These are phyloP conservation scores for Taiwanofungus camphoratus DNA, from an alignment of 1,284 basidiomycete genomes.

Conservation along the genomic window DNA sequence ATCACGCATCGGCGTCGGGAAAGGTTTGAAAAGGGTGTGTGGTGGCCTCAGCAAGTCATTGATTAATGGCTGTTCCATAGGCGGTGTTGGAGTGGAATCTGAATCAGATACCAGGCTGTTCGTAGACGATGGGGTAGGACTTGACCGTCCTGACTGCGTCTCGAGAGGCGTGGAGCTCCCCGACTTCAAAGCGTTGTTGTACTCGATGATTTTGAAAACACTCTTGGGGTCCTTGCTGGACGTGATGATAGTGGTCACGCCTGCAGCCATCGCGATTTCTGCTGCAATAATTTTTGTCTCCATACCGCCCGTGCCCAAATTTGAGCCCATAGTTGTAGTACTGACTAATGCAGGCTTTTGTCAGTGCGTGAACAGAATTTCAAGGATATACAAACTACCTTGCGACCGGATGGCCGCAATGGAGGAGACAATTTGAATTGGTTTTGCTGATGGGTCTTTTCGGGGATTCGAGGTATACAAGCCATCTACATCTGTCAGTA, in stretches of 20 bases:
- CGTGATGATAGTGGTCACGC: constrained; percentile 91
- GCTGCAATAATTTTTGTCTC: constrained; percentile 98
- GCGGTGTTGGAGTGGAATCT: constrained; percentile 10
- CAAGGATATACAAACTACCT: constrained; percentile 41
- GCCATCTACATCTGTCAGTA: constrained; percentile 96
- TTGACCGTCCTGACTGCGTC: constrained; percentile 32
- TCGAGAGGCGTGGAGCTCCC: constrained; percentile 26
- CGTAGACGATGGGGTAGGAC: constrained; percentile 26
- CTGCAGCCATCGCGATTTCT: constrained; percentile 93
- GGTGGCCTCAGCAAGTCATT: constrained; percentile 44
- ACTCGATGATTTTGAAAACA: constrained; percentile 81
- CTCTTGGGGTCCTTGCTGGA: constrained; percentile 77
- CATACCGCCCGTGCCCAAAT: constrained; percentile 97
- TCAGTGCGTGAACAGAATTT: background rate
- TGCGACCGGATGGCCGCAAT: constrained; percentile 76
- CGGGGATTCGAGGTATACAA: constrained; percentile 95
- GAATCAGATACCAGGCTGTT: constrained; percentile 8
- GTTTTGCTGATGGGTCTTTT: constrained; percentile 78
- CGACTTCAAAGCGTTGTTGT: constrained; percentile 44
- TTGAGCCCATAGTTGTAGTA: constrained; percentile 87
- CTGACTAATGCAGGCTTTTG: constrained; percentile 60
- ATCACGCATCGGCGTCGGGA: constrained; percentile 74
- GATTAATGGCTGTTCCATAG: constrained; percentile 4
- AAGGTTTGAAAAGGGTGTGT: constrained; percentile 86
- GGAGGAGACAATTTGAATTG: constrained; percentile 80